Conservation (phyloP, 805 yeast genomes). For the Metschnikowia lachancei region DNA sequence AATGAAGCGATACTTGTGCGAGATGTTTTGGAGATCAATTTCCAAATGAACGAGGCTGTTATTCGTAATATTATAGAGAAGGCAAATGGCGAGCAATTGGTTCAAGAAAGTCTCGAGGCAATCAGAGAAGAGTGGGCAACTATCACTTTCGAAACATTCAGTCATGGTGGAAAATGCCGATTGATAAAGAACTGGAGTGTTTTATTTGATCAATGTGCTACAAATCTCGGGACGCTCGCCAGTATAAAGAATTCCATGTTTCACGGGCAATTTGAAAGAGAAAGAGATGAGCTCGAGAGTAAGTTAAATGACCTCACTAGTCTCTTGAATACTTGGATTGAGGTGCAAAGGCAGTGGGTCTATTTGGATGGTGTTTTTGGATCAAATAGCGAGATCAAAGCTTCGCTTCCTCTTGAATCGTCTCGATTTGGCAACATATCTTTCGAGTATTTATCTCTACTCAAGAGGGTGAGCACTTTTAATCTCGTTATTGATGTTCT, state of each 20-base stretch:
- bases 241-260: constrained; percentile 73
- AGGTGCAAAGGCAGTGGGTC: constrained; percentile 85
- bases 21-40: constrained; percentile 59
- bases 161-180: constrained; percentile 49
- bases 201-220: constrained; percentile 55
- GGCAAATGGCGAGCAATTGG: constrained; percentile 70
- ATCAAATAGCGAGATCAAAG: constrained; percentile 51
- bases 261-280: constrained; percentile 58
- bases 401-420: constrained; percentile 67
- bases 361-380: constrained; percentile 79
- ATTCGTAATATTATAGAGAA: constrained; percentile 51
- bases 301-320: constrained; percentile 50
- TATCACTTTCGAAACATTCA: constrained; percentile 50
- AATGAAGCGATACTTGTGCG: constrained; percentile 44
- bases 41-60: constrained; percentile 41
- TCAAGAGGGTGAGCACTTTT: constrained; percentile 49
- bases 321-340: constrained; percentile 70
- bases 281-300: constrained; percentile 52
- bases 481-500: constrained; percentile 55
- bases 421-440: constrained; percentile 62
- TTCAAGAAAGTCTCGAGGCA: constrained; percentile 54
- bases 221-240: constrained; percentile 57
- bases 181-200: constrained; percentile 68
- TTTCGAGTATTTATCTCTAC: constrained; percentile 53
- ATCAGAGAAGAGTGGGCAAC: constrained; percentile 58